Conservation (phyloP, 2,329 filamentous ascomycete genomes). For the Pyrenophora teres region DNA sequence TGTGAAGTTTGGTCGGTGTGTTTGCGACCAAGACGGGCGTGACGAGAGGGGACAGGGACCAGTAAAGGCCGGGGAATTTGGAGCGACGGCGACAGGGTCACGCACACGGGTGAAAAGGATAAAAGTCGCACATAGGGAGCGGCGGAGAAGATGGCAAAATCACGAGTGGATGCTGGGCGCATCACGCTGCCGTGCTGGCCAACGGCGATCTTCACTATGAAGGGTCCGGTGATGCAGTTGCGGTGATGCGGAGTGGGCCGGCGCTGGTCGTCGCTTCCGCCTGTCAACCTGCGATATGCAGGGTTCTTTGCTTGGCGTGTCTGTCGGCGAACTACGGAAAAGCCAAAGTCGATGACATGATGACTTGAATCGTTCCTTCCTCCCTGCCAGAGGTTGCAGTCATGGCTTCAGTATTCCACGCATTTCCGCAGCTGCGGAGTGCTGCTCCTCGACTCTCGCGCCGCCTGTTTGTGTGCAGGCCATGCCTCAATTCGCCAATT, state of each 20-base stretch:
- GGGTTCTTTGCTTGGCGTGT: conserved; percentile 8
- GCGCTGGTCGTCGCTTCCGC: conserved; percentile 11
- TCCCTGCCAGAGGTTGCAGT: conserved; percentile 9
- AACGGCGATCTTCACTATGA: conserved; percentile 16
- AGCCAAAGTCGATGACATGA: conserved; percentile 12
- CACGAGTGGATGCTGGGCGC: conserved; percentile 7
- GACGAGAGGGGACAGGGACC: conserved; percentile 12
- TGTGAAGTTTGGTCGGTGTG: conserved; percentile 1
- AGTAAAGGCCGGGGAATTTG: neutral
- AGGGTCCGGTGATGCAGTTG: conserved; percentile 22
- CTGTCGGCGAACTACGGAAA: conserved; percentile 16
- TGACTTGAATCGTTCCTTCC: conserved; percentile 1
- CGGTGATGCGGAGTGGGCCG: conserved; percentile 11
- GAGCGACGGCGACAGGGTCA: neutral
- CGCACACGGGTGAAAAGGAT: neutral
- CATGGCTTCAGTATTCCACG: conserved; percentile 46
- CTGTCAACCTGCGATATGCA: conserved; percentile 19
- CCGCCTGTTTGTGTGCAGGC: conserved; percentile 42
- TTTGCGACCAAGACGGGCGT: conserved; percentile 3
- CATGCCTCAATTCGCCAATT: conserved; percentile 38
- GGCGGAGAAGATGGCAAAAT: conserved; percentile 6
- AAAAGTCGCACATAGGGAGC: neutral
- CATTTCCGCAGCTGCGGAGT: conserved; percentile 45
- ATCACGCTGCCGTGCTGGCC: conserved; percentile 14
- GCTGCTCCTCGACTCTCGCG: conserved; percentile 46